These are phyloP conservation scores for Ophiosphaerella herpotricha DNA, from an alignment of 2,329 filamentous ascomycete species.

Conservation along the genomic window DNA sequence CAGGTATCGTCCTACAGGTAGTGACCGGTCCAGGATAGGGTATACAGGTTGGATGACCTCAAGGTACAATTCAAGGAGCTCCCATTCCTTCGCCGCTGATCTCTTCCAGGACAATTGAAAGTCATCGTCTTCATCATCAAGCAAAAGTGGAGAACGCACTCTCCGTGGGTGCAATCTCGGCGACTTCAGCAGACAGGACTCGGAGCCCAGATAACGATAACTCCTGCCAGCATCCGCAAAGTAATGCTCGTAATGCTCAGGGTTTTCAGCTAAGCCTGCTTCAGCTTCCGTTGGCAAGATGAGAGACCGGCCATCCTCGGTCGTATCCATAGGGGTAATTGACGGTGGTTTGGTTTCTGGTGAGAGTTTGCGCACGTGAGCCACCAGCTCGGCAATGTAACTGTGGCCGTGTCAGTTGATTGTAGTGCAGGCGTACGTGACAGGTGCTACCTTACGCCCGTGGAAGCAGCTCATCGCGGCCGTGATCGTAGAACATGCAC, in stretches of 20 bases:
- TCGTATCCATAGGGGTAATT: slow-evolving; percentile 16
- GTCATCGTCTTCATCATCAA: slow-evolving; percentile 30
- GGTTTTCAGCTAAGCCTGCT: slow-evolving; percentile 13
- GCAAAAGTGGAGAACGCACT: slow-evolving; percentile 16
- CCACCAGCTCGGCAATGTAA: slow-evolving; percentile 42
- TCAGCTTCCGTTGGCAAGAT: slow-evolving; percentile 17
- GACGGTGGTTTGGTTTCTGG: slow-evolving; percentile 25
- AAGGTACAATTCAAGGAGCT: slow-evolving; percentile 38
- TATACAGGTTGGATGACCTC: slow-evolving; percentile 35
- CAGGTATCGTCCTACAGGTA: slow-evolving; percentile 26
- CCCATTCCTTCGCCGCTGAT: slow-evolving; percentile 28
- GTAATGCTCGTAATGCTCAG: slow-evolving; percentile 36
- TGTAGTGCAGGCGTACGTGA: neutral
- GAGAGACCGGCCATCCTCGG: slow-evolving; percentile 10
- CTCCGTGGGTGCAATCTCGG: slow-evolving; percentile 29
- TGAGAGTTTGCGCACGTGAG: slow-evolving; percentile 40
- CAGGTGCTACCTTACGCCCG: slow-evolving; percentile 28
- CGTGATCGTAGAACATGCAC: slow-evolving; percentile 43
- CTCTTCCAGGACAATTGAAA: slow-evolving; percentile 30
- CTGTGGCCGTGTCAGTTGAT: slow-evolving; percentile 23
- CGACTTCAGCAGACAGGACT: slow-evolving; percentile 40
- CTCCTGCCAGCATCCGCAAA: slow-evolving; percentile 38
- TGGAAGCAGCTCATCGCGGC: slow-evolving; percentile 34
- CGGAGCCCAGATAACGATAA: slow-evolving; percentile 43
- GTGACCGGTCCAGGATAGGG: slow-evolving; percentile 33